These are phyloP conservation scores for Aegilops tauschii DNA, from an alignment of 176 grass and related monocot species.

Conservation along the genomic window DNA sequence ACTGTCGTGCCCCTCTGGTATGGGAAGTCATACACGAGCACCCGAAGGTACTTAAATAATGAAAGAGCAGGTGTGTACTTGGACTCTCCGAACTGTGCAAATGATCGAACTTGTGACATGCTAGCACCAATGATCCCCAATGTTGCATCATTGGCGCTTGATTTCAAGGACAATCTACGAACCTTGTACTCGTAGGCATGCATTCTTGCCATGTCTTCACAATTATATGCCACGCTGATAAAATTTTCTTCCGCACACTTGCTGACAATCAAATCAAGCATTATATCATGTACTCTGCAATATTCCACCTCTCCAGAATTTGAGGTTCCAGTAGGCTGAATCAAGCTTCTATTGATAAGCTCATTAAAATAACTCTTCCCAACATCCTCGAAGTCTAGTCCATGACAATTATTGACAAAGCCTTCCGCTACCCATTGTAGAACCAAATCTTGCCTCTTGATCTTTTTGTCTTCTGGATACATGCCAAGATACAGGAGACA, in stretches of 20 bases:
- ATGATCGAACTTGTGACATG: not conserved
- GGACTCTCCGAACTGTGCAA: not conserved
- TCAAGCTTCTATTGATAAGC: not conserved
- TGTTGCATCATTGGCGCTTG: not conserved
- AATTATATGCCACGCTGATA: not conserved
- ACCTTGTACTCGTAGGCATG: not conserved
- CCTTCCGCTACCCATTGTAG: not conserved
- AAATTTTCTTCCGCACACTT: not conserved
- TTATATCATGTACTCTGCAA: not conserved
- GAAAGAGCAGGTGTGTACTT: not conserved
- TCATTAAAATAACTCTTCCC: not conserved
- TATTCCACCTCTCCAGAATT: not conserved
- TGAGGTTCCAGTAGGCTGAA: not conserved
- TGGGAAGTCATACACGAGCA: not conserved
- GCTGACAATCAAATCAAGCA: not conserved
- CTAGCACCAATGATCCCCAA: not conserved
- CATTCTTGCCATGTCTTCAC: not conserved
- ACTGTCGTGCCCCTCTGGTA: fast-evolving
- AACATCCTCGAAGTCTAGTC: not conserved
- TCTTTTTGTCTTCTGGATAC: not conserved
- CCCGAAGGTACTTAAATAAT: not conserved
- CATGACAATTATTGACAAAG: not conserved
- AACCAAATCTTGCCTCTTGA: not conserved
- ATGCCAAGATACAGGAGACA: not conserved
- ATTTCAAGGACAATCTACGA: not conserved